These are phyloP conservation scores for Adansonia gregorii DNA, from an alignment of 441 rosid species.

Conservation along the genomic window DNA sequence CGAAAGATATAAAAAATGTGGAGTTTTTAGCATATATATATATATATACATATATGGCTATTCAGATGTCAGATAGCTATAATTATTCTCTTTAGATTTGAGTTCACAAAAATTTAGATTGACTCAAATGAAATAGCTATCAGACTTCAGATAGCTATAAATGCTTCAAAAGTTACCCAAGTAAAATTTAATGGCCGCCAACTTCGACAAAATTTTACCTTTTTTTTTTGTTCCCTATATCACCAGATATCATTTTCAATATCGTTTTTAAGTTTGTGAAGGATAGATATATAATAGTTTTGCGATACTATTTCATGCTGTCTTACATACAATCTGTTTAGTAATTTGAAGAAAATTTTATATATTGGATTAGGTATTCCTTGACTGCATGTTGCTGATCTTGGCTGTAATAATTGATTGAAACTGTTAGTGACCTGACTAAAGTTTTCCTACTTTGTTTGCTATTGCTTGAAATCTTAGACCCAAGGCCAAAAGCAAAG, in stretches of 20 bases:
- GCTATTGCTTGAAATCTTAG: constrained; percentile 8
- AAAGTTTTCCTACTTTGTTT: neutral
- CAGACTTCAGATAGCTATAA: neutral
- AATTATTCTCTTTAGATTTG: neutral
- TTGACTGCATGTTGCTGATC: constrained; percentile 10
- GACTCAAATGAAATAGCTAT: neutral
- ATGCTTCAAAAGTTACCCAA: neutral
- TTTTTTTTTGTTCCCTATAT: neutral
- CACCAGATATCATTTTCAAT: neutral
- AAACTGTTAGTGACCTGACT: neutral
- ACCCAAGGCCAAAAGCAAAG: neutral
- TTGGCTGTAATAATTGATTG: neutral
- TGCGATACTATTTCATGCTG: neutral
- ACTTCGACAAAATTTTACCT: neutral
- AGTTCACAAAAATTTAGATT: constrained; percentile 2
- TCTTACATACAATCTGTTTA: neutral
- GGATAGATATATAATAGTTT: neutral
- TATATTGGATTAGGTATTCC: neutral
- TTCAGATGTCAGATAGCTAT: neutral
- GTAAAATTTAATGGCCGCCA: neutral
- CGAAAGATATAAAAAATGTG: neutral
- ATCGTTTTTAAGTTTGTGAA: too few relatives aligned
- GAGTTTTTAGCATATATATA: neutral
- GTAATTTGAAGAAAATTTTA: neutral
- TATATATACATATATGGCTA: too few relatives aligned